A percentile compares a stretch with the other conserved stretches of the same genome.
Evolutionary conservation across 208 protist species (phyloP).

Genomic region (Crithidia mellificae): DNA sequence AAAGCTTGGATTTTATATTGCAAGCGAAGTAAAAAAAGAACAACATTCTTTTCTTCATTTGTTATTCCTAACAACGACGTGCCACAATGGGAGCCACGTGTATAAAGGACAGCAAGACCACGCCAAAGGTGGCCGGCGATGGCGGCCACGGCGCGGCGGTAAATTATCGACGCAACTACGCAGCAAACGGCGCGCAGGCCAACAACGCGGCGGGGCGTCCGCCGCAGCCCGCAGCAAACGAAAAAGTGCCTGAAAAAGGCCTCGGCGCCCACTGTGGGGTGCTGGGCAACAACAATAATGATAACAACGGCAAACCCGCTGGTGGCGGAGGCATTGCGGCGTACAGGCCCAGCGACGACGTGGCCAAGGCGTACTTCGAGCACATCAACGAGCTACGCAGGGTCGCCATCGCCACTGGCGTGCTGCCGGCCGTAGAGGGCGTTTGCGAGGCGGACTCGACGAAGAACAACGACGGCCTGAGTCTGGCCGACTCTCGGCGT

Average conservation of each 20-base stretch:
- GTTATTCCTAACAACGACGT: not conserved
- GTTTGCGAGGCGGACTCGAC: slow-evolving; percentile 3
- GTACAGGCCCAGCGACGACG: slow-evolving; percentile 32
- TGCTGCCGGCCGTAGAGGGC: slow-evolving; percentile 15
- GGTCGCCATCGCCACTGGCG: slow-evolving; percentile 29
- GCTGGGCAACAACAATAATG: slow-evolving; percentile 9
- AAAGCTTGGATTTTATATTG: too few species aligned
- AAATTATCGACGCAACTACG: not conserved
- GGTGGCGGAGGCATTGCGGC: slow-evolving; percentile 24
- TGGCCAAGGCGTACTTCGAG: slow-evolving; percentile 28
- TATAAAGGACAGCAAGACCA: slow-evolving; percentile 10
- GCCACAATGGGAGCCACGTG: slow-evolving; percentile 5
- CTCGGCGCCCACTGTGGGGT: not conserved
- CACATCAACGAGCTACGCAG: slow-evolving; percentile 31
- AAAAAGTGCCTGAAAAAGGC: slow-evolving; percentile 1
- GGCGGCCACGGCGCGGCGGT: not conserved
- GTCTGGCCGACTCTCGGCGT: not conserved
- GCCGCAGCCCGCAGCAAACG: not conserved
- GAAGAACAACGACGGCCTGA: slow-evolving; percentile 13
- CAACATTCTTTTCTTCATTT: too few species aligned
- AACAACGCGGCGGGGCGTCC: not conserved
- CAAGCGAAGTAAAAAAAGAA: slow-evolving; percentile 12
- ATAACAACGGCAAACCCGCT: slow-evolving; percentile 11
- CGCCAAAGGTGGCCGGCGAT: slow-evolving; percentile 4
- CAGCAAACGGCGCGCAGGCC: not conserved